Conservation (phyloP, 1,284 basidiomycete species). For the Melampsora americana region DNA sequence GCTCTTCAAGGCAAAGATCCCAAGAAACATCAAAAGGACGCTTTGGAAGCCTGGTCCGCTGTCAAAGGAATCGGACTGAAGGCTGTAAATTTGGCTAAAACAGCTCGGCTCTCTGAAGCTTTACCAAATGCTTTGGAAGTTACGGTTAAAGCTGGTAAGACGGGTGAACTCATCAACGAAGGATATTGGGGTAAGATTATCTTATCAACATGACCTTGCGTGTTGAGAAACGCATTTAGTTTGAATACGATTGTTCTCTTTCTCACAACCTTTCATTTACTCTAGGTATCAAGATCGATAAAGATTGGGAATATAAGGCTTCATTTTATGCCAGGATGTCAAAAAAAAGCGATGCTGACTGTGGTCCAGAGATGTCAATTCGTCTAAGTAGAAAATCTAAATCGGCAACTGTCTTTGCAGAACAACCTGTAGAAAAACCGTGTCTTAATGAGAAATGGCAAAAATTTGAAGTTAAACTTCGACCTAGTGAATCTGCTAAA, state of each 20-base stretch:
- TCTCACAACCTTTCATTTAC: background rate
- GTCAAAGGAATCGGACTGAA: background rate
- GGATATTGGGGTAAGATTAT: slow-evolving; percentile 46
- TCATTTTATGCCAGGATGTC: slow-evolving; percentile 63
- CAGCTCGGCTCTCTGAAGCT: slow-evolving; percentile 11
- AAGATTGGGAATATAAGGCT: slow-evolving; percentile 63
- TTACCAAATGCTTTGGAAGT: slow-evolving; percentile 44
- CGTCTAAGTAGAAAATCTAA: background rate
- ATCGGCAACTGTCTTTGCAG: background rate
- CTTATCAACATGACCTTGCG: background rate
- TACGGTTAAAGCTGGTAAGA: slow-evolving; percentile 24
- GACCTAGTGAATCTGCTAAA: slow-evolving; percentile 56
- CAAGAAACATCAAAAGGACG: slow-evolving; percentile 46
- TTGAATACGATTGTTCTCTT: background rate
- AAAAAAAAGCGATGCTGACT: background rate
- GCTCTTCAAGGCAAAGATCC: slow-evolving; percentile 55
- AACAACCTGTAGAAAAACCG: background rate
- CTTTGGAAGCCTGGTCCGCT: slow-evolving; percentile 30
- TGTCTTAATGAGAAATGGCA: slow-evolving; percentile 56
- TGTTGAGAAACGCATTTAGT: too few species aligned
- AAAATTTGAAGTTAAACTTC: slow-evolving; percentile 59
- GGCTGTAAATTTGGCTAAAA: slow-evolving; percentile 8
- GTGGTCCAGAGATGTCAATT: background rate
- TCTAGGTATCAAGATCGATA: slow-evolving; percentile 63
- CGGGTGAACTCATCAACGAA: slow-evolving; percentile 42